A percentile compares a stretch with the other conserved stretches of the same genome.
Conservation (phyloP, 306 rosid species). For the Quercus ilex region DNA sequence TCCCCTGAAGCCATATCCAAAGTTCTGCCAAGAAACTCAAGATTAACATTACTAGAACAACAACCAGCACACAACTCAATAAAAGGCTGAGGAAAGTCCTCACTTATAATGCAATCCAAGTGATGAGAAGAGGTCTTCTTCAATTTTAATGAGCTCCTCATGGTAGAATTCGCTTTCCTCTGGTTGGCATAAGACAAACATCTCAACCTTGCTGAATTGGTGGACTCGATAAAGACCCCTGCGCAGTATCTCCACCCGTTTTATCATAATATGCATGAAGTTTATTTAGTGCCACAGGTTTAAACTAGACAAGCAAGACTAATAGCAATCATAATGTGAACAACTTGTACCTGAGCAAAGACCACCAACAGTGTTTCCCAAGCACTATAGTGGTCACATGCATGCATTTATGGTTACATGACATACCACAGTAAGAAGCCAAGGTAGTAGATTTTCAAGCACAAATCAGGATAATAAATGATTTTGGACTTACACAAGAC, state of each 20-base stretch:
- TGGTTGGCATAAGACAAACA: conserved; percentile 84
- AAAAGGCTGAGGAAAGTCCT: conserved; percentile 19
- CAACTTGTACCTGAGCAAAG: neutral
- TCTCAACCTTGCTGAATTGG: conserved; percentile 97
- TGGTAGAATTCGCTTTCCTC: conserved; percentile 83
- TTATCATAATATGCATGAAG: neutral
- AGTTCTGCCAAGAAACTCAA: conserved; percentile 54
- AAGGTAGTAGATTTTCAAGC: neutral
- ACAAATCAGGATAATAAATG: neutral
- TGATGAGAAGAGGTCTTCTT: conserved; percentile 75
- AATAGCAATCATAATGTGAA: neutral
- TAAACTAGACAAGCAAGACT: neutral
- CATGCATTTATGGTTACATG: neutral
- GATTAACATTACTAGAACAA: conserved; percentile 8
- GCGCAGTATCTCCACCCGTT: conserved; percentile 20
- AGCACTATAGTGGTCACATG: neutral
- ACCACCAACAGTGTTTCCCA: neutral
- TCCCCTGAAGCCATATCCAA: conserved; percentile 93
- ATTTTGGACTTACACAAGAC: neutral
- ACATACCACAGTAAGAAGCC: neutral
- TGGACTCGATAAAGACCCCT: conserved; percentile 99
- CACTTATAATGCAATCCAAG: conserved; percentile 89
- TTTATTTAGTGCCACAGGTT: too few relatives aligned
- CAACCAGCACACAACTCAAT: conserved; percentile 15
- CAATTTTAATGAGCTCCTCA: conserved; percentile 80